A percentile compares a stretch with the other conserved stretches of the same genome.
phyloP scores from a whole-genome alignment of 345 rosid species.

The Eucalyptus regnans region DNA sequence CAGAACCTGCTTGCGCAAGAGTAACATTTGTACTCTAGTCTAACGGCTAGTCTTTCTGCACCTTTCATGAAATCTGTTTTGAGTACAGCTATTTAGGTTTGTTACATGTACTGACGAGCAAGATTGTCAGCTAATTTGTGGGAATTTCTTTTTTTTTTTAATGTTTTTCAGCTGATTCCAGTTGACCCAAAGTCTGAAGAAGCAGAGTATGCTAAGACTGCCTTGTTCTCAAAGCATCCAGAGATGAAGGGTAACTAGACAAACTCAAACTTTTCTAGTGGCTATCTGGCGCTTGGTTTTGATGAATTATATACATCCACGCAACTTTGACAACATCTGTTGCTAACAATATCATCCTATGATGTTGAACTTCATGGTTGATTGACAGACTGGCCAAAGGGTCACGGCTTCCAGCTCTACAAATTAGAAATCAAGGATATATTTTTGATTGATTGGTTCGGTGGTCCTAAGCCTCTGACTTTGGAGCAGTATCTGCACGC shows the following conservation, averaged over 20 bases:
- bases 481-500: slow-evolving; percentile 61
- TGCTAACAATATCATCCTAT: not conserved
- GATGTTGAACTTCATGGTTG: not conserved
- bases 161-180: slow-evolving; percentile 33
- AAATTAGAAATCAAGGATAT: slow-evolving; percentile 59
- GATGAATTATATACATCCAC: not conserved
- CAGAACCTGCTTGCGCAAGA: not conserved
- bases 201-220: slow-evolving; percentile 39
- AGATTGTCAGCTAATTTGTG: not conserved
- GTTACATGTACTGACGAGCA: not conserved
- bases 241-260: slow-evolving; percentile 66
- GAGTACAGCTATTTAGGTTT: not conserved
- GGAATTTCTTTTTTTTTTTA: not conserved
- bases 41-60: not conserved
- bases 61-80: not conserved
- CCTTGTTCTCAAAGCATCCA: slow-evolving; percentile 74
- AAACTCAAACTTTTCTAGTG: not conserved
- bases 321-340: not conserved
- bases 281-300: not conserved
- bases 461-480: slow-evolving; percentile 81
- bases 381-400: slow-evolving; percentile 71
- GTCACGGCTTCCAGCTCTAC: slow-evolving; percentile 60
- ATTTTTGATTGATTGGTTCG: slow-evolving; percentile 86
- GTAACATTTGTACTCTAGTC: not conserved
- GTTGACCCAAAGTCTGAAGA: slow-evolving; percentile 39